Evolutionary conservation across 2,329 filamentous ascomycete species (phyloP).

Genomic region (Nemania abortiva): DNA sequence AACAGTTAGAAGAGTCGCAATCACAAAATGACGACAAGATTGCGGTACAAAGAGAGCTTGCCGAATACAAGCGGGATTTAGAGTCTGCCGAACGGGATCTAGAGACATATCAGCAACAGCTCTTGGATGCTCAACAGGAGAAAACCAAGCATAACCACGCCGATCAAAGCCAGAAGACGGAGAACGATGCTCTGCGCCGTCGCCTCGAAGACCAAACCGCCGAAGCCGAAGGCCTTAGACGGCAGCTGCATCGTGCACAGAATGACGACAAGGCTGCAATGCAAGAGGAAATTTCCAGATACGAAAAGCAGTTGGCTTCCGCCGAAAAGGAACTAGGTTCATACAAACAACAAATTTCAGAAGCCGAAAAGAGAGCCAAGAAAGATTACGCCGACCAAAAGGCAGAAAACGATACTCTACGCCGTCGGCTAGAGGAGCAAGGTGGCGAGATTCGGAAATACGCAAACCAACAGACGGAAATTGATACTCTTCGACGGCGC

Average conservation of each 20-base stretch:
- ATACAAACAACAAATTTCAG: conserved; percentile 83
- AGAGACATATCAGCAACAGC: conserved; percentile 83
- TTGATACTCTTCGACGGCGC: background rate
- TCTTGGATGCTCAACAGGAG: conserved; percentile 80
- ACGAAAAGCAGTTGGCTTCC: conserved; percentile 83
- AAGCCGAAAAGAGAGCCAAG: conserved; percentile 78
- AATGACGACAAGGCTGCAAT: conserved; percentile 66
- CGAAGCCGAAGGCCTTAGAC: conserved; percentile 71
- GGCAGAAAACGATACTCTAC: conserved; percentile 69
- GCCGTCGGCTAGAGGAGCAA: conserved; percentile 67
- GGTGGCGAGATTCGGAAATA: background rate
- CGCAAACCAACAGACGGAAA: background rate
- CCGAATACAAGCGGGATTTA: conserved; percentile 86
- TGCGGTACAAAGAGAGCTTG: conserved; percentile 87
- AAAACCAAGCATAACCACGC: conserved; percentile 81
- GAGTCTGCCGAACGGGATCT: conserved; percentile 86
- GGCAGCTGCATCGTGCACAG: conserved; percentile 53
- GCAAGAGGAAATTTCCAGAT: conserved; percentile 85
- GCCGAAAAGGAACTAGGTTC: conserved; percentile 89
- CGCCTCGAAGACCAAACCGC: conserved; percentile 69
- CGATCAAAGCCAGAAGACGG: conserved; percentile 75
- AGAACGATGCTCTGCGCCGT: conserved; percentile 69
- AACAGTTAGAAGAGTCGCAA: conserved; percentile 52
- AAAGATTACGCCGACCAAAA: conserved; percentile 79
- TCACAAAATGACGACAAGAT: background rate